Evolutionary conservation across 1,139 yeast genomes (phyloP), one percentile per base, ranked within the genome.

Genomic region (Kodamaea anthophila): DNA sequence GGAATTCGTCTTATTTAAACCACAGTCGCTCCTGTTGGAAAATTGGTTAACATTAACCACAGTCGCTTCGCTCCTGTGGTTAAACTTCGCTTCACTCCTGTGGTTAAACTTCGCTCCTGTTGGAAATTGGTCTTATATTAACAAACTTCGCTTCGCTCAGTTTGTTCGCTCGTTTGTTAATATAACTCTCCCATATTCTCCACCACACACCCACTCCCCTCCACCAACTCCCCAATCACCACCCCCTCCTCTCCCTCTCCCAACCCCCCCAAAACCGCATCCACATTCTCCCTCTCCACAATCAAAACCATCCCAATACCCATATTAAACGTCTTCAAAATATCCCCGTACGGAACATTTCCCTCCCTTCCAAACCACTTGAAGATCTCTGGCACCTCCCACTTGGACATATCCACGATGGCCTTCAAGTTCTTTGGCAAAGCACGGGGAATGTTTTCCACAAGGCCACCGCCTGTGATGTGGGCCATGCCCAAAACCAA

Each of bases 271-370:
- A 66, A 61, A 11, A 79, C 81, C 40, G 63, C 60, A 2, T 65
- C 74, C 13, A 75, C 95, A 34, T 83, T 73, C 35, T 69, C 76
- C 33, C 53, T 48, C 46, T 70, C 73, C 20, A 86, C 96, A 47
- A 91, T 82, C 31, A 83, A 74, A 23, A 86, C 91, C 98, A 93
- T 93, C 48, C 98, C 99, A 45, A 93, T 74, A 60, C 99, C 99
- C 71, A 88, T 72, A 58, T 93, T 93, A 55, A 93, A 74, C 4
- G 98, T 93, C 70, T 86, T 88, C 50, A 86, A 65, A 41, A 86
- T 76, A 55, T 93, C 98, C 12, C 65, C 65, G 32, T 71, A 65
- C 31, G 98, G 98, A 26, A 93, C 94, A 45, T 80, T 78, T 40
- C 98, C 99, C 36, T 87, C 78, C 48, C 72, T 71, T 30, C 94